Conservation (phyloP, 228 moss, liverwort and hornwort genomes). For the Sphagnum fallax region DNA sequence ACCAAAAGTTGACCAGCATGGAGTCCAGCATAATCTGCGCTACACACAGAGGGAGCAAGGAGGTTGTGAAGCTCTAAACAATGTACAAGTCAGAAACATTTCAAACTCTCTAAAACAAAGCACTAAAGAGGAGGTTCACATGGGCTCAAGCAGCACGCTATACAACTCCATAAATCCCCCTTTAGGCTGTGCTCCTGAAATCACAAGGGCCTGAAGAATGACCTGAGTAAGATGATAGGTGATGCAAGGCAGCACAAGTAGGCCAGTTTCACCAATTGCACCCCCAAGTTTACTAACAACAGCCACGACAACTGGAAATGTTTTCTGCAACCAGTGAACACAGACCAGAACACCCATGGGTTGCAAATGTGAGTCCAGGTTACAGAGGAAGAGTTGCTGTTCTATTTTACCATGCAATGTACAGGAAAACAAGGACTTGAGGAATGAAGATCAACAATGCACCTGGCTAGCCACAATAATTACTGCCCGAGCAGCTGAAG, state of each 20-base stretch:
- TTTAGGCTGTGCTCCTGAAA: neutral
- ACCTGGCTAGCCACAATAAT: constrained; percentile 85
- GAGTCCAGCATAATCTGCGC: constrained; percentile 51
- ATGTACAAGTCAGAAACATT: neutral
- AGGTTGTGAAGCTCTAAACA: neutral
- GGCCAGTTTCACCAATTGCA: constrained; percentile 66
- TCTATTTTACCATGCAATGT: neutral
- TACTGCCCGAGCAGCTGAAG: constrained; percentile 70
- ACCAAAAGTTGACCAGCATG: constrained; percentile 41
- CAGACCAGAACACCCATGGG: neutral
- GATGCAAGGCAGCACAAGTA: constrained; percentile 77
- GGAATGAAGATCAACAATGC: neutral
- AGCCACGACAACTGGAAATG: constrained; percentile 67
- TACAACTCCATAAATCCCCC: neutral
- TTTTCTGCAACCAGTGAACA: constrained; percentile 56
- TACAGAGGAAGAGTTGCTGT: neutral
- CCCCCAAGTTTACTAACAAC: constrained; percentile 73
- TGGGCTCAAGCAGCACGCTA: neutral
- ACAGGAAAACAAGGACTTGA: neutral
- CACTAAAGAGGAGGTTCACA: neutral
- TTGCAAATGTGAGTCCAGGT: neutral
- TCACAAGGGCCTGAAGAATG: neutral
- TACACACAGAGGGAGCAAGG: neutral
- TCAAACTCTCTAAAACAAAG: neutral
- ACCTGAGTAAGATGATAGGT: constrained; percentile 85